phyloP scores from a whole-genome alignment of 2,329 filamentous ascomycete species.

The Falciphora oryzae region DNA sequence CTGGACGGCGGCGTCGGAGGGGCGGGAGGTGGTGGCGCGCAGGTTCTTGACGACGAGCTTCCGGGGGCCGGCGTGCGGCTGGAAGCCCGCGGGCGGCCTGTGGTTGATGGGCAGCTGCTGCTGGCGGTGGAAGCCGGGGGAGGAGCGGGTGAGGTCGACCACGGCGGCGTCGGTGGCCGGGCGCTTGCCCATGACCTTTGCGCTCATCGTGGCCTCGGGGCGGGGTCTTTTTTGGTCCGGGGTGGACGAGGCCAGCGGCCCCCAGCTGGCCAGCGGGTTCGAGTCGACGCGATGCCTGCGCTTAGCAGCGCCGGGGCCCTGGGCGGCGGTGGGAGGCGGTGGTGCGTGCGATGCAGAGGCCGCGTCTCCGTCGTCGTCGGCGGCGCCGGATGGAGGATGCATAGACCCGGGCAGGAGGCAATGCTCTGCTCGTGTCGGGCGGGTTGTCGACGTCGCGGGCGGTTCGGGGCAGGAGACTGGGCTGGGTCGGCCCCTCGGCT shows the following conservation, averaged over 20 bases:
- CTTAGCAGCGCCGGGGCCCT: conserved; percentile 11
- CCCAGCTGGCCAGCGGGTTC: conserved; percentile 13
- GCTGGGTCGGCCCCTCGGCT: background rate
- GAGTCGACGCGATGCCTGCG: conserved; percentile 26
- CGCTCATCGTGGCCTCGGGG: conserved; percentile 21
- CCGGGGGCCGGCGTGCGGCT: conserved; percentile 70
- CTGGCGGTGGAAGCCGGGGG: background rate
- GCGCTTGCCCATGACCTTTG: conserved; percentile 30
- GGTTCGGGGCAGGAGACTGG: conserved; percentile 21
- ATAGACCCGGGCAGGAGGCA: background rate
- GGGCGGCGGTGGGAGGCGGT: background rate
- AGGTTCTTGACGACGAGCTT: conserved; percentile 94
- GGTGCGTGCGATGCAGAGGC: background rate
- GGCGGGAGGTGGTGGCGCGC: conserved; percentile 42
- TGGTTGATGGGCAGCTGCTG: conserved; percentile 14
- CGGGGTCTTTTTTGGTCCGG: conserved; percentile 26
- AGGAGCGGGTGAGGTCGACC: conserved; percentile 39
- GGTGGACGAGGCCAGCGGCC: conserved; percentile 12
- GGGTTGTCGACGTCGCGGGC: conserved; percentile 12
- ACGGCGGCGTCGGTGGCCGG: conserved; percentile 22
- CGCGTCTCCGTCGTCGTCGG: conserved; percentile 11
- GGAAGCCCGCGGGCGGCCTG: conserved; percentile 43
- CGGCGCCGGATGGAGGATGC: conserved; percentile 11
- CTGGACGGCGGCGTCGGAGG: conserved; percentile 55
- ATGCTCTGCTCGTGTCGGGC: background rate